Conservation (phyloP, 331 rosid genomes). For the Spiraea crenata region DNA sequence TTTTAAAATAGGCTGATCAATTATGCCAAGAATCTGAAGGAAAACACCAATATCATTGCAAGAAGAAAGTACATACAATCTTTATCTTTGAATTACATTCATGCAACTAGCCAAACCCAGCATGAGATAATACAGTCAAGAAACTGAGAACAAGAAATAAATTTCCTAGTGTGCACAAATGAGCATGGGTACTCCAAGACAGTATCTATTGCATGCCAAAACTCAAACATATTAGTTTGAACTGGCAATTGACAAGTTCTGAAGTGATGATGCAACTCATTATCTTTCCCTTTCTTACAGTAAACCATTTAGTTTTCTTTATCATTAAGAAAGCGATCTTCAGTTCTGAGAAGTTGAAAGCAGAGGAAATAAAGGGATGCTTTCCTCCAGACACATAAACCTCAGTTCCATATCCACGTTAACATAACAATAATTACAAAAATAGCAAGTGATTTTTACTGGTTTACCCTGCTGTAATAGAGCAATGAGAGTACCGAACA, state of each 20-base stretch:
- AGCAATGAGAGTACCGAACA: conserved; percentile 92
- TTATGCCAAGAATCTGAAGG: conserved; percentile 81
- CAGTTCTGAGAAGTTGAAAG: not conserved
- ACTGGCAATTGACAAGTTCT: not conserved
- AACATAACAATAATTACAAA: not conserved
- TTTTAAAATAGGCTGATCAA: conserved; percentile 83
- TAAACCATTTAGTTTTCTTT: too few relatives aligned
- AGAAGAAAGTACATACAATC: not conserved
- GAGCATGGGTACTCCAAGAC: not conserved
- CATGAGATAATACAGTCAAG: conserved; percentile 9
- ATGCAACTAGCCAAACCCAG: conserved; percentile 11
- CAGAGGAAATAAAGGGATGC: too few relatives aligned
- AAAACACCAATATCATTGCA: not conserved
- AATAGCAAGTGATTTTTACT: conserved; percentile 44
- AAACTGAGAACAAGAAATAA: not conserved
- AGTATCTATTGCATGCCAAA: conserved; percentile 1
- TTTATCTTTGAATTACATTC: not conserved
- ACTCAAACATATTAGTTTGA: not conserved
- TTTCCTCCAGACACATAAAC: not conserved
- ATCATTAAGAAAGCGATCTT: not conserved
- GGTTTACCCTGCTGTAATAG: conserved; percentile 70
- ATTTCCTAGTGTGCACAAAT: not conserved
- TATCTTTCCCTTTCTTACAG: not conserved
- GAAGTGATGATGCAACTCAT: not conserved
- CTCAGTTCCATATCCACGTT: not conserved